Evolutionary conservation across 1,139 yeast genomes (phyloP).

Genomic region (Diutina sp.): DNA sequence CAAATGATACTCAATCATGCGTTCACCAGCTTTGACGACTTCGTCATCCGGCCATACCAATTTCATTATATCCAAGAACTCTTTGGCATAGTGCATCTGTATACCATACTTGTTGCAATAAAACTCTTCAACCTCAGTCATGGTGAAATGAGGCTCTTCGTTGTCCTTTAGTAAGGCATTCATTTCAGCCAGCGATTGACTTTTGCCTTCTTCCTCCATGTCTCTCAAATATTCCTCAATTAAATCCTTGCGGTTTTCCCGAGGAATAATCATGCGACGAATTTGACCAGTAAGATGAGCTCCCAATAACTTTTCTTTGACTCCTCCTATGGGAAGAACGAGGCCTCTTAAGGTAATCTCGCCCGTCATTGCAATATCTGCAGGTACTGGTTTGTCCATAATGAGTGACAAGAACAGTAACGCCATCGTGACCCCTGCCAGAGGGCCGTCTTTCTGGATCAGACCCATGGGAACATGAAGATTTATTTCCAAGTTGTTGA

Average conservation of each 20-base stretch:
- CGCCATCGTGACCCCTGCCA: constrained; percentile 89
- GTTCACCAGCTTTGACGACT: constrained; percentile 16
- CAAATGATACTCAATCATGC: constrained; percentile 26
- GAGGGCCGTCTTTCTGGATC: constrained; percentile 83
- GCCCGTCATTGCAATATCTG: constrained; percentile 82
- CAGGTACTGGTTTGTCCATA: constrained; percentile 52
- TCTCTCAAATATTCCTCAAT: constrained; percentile 40
- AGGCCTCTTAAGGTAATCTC: constrained; percentile 82
- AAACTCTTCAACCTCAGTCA: constrained; percentile 34
- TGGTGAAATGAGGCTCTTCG: constrained; percentile 15
- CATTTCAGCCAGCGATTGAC: constrained; percentile 7
- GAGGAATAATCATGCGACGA: constrained; percentile 52
- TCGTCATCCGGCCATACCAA: constrained; percentile 51
- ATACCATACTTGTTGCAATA: constrained; percentile 40
- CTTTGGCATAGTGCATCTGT: constrained; percentile 51
- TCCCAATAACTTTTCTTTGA: constrained; percentile 73
- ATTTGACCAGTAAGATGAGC: constrained; percentile 65
- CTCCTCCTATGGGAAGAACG: constrained; percentile 83
- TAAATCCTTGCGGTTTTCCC: constrained; percentile 58
- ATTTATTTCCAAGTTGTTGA: constrained; percentile 53
- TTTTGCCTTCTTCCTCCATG: constrained; percentile 18
- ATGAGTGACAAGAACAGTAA: constrained; percentile 65
- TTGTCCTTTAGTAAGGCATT: constrained; percentile 27
- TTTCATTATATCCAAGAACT: constrained; percentile 64
- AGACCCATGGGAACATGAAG: constrained; percentile 88